phyloP scores from a whole-genome alignment of 345 rosid species.

The Reutealis trisperma region DNA sequence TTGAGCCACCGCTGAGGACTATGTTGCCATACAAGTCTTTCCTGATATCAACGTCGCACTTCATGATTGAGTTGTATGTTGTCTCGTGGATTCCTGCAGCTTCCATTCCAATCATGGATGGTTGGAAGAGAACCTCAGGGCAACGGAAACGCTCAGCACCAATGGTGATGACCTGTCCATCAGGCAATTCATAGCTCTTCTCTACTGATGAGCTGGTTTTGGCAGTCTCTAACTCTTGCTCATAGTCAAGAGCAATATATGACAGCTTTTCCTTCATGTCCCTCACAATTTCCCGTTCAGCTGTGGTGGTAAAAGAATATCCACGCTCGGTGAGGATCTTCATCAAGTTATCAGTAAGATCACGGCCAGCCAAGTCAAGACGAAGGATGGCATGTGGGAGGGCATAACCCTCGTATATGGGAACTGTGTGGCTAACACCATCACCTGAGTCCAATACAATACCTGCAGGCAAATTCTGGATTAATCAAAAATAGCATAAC shows the following conservation, averaged over 20 bases:
- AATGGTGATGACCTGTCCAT: conserved; percentile 89
- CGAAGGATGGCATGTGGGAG: conserved; percentile 90
- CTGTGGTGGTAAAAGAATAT: conserved; percentile 91
- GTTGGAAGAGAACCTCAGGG: conserved; percentile 94
- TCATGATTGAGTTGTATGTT: conserved; percentile 91
- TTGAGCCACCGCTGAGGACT: conserved; percentile 92
- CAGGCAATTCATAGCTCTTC: conserved; percentile 85
- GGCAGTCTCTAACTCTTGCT: conserved; percentile 89
- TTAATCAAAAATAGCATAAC: background rate
- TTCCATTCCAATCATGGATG: conserved; percentile 96
- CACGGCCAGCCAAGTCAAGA: conserved; percentile 91
- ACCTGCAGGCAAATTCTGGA: conserved; percentile 43
- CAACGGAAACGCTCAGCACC: conserved; percentile 93
- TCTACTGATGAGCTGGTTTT: conserved; percentile 88
- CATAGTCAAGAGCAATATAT: conserved; percentile 87
- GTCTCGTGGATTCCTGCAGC: conserved; percentile 90
- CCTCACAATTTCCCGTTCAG: conserved; percentile 94
- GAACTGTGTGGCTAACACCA: conserved; percentile 94
- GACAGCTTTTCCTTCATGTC: conserved; percentile 93
- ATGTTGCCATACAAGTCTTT: conserved; percentile 87
- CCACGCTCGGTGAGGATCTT: conserved; percentile 95
- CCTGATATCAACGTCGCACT: conserved; percentile 88
- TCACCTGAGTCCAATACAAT: conserved; percentile 93
- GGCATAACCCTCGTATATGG: conserved; percentile 86
- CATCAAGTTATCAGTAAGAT: conserved; percentile 79